Evolutionary conservation across 768 basidiomycete species (phyloP).

Genomic region (Rhizopogon sp.): DNA sequence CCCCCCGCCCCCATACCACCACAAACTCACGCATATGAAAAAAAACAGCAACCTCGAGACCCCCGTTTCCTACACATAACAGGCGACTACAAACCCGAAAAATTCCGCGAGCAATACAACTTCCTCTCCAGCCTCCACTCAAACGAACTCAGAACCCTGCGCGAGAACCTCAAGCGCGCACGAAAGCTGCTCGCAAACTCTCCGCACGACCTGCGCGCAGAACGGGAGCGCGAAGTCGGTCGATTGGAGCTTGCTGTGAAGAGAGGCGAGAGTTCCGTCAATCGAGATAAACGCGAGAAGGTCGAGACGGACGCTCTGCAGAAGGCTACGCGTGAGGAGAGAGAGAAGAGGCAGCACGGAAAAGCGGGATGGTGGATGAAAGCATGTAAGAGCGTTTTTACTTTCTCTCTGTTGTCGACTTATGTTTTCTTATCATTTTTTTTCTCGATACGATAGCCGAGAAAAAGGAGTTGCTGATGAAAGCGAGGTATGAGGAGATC

Average conservation of each 20-base stretch:
- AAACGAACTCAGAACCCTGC: constrained; percentile 60
- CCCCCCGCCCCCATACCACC: background rate
- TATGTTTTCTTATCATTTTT: constrained; percentile 3
- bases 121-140: constrained; percentile 68
- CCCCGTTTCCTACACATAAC: constrained; percentile 78
- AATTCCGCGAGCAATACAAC: constrained; percentile 65
- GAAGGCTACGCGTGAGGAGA: constrained; percentile 40
- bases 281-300: constrained; percentile 62
- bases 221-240: constrained; percentile 63
- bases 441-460: constrained; percentile 45
- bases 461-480: constrained; percentile 66
- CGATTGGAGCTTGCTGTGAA: constrained; percentile 72
- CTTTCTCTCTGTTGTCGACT: background rate
- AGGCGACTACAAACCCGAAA: constrained; percentile 59
- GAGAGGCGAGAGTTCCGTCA: constrained; percentile 70
- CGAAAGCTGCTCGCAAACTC: constrained; percentile 57
- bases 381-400: constrained; percentile 44
- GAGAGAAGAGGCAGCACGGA: constrained; percentile 61
- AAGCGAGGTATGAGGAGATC: constrained; percentile 76
- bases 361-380: constrained; percentile 89
- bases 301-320: constrained; percentile 66
- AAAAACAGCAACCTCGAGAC: constrained; percentile 67
- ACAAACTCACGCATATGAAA: background rate
- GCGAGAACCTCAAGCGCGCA: constrained; percentile 63
- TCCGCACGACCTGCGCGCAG: constrained; percentile 52